Evolutionary conservation across 164 flowering plant species (phyloP).

Genomic region (Magnolia changhungtana): DNA sequence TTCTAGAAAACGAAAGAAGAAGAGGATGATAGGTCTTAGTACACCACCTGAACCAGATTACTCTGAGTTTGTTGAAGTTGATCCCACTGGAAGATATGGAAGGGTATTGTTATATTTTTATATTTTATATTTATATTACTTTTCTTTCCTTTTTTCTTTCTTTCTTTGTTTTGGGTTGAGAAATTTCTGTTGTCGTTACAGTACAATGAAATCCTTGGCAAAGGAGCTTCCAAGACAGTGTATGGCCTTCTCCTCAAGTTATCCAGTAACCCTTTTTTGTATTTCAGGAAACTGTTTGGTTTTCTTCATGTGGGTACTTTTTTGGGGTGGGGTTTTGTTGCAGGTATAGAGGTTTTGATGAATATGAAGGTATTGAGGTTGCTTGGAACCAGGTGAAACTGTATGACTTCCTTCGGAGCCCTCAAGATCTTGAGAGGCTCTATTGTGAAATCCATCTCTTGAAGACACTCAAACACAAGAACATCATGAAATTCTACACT

Average conservation of each 20-base stretch:
- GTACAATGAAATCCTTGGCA: conserved; percentile 88
- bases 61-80: conserved; percentile 78
- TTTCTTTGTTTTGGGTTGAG: background rate
- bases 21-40: conserved; percentile 36
- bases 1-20: background rate
- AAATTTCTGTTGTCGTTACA: conserved; percentile 32
- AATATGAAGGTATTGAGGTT: conserved; percentile 93
- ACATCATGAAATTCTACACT: conserved; percentile 92
- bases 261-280: background rate
- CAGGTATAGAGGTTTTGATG: conserved; percentile 93
- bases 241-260: conserved; percentile 29
- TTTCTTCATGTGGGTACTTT: background rate
- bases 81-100: conserved; percentile 98
- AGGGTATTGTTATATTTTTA: conserved; percentile 33
- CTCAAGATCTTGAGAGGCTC: conserved; percentile 83
- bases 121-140: background rate
- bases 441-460: conserved; percentile 94
- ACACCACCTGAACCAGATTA: conserved; percentile 30
- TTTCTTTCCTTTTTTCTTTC: background rate
- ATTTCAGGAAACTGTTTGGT: background rate
- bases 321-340: conserved; percentile 10
- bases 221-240: conserved; percentile 97
- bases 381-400: conserved; percentile 99
- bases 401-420: conserved; percentile 64
- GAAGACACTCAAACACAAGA: conserved; percentile 81